These are phyloP conservation scores for Stentor roeselii DNA, from an alignment of 73 alveolate genomes.

Conservation along the genomic window DNA sequence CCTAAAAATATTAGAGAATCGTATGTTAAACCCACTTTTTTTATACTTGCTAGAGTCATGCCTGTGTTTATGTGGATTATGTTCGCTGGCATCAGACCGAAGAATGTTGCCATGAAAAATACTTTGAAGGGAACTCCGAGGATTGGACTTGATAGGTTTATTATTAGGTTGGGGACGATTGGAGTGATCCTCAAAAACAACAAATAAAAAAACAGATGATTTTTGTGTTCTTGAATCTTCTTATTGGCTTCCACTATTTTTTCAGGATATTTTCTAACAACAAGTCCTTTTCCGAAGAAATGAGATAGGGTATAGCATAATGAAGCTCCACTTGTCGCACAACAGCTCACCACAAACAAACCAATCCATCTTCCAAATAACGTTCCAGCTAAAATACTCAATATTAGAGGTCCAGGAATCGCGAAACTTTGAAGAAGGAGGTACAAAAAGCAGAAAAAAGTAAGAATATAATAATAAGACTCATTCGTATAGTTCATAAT, in stretches of 20 bases:
- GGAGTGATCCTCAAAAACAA: constrained; percentile 84
- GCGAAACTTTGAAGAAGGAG: constrained; percentile 80
- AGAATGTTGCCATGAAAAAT: constrained; percentile 66
- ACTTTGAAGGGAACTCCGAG: constrained; percentile 61
- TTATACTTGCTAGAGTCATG: constrained; percentile 49
- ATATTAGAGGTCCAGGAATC: constrained; percentile 85
- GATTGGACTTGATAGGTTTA: constrained; percentile 73
- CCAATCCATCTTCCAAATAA: constrained; percentile 73
- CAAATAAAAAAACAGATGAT: constrained; percentile 66
- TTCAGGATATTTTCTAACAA: constrained; percentile 49
- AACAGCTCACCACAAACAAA: constrained; percentile 61
- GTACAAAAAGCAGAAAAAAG: constrained; percentile 71
- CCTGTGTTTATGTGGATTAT: constrained; percentile 73
- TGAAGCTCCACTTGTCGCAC: constrained; percentile 83
- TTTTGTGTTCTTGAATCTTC: constrained; percentile 45
- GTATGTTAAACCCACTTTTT: constrained; percentile 41
- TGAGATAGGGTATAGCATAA: constrained; percentile 65
- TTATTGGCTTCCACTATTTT: constrained; percentile 45
- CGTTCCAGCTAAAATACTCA: constrained; percentile 76
- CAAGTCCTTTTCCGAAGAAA: constrained; percentile 66
- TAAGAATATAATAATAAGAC: constrained; percentile 51
- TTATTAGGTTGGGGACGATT: constrained; percentile 70
- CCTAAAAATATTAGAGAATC: neutral
- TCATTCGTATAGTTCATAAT: constrained; percentile 48
- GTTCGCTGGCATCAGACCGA: constrained; percentile 85